Conservation (phyloP, 495 filamentous ascomycete species). For the Echria macrotheca region DNA sequence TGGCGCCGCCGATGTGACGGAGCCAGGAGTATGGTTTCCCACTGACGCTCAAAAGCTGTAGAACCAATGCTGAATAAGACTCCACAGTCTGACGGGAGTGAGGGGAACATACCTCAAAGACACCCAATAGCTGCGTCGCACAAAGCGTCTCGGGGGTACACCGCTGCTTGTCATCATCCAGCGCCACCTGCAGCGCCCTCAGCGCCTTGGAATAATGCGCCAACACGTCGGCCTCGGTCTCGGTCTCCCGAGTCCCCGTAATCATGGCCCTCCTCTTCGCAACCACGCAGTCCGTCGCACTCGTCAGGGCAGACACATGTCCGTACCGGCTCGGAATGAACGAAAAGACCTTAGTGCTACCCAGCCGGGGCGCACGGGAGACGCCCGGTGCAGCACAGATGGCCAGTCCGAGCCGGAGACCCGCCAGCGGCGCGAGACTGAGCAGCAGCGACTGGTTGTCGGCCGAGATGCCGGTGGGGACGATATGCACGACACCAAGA, state of each 20-base stretch:
- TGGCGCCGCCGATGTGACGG: constrained; percentile 27
- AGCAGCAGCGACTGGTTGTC: constrained; percentile 11
- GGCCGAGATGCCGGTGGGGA: background rate
- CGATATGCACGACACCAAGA: constrained; percentile 1
- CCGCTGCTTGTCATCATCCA: constrained; percentile 22
- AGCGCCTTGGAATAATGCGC: constrained; percentile 30
- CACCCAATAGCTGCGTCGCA: constrained; percentile 29
- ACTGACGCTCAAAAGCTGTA: constrained; percentile 19
- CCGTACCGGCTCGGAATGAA: constrained; percentile 32
- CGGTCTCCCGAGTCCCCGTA: background rate
- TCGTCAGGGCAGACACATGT: constrained; percentile 24
- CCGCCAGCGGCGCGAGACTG: constrained; percentile 26
- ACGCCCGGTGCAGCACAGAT: constrained; percentile 16
- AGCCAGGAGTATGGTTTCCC: constrained; percentile 24
- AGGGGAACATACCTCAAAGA: constrained; percentile 27
- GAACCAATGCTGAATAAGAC: background rate
- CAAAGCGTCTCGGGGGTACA: constrained; percentile 29
- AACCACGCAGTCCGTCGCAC: constrained; percentile 29
- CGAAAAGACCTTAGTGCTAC: constrained; percentile 27
- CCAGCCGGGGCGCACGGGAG: constrained; percentile 4
- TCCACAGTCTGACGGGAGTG: background rate
- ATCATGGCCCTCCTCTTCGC: constrained; percentile 27
- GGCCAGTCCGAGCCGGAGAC: constrained; percentile 21
- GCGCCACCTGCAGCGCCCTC: constrained; percentile 28
- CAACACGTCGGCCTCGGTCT: constrained; percentile 17